Evolutionary conservation across 768 basidiomycete species (phyloP), one percentile per base, ranked within the genome.

Genomic region (Tephrocybe sp.): DNA sequence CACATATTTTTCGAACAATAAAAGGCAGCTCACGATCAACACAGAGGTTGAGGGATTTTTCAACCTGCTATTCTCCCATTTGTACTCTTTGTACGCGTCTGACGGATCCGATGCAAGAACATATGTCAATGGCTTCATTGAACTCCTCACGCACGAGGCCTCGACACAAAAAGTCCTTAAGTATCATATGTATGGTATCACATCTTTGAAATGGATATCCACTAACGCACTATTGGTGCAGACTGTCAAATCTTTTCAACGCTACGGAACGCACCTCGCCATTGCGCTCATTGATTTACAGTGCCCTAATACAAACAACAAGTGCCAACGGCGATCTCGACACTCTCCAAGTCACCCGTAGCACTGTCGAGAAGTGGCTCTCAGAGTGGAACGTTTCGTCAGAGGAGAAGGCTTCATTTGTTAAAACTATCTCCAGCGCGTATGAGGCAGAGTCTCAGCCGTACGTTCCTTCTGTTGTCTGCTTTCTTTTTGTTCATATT

Each of bases 1-100:
- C 43, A 22, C 26, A 49, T 17, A 35, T 48, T 46, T 20, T 14
- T 42, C 13, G 36, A 47, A 2, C 35, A 8, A 41, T 26, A 16
- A 41, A 38, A 47, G 45, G 40, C 26, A n/a, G 22, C 45, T 11
- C 13, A 39, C 19, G 32, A 19, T 42, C 13, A 26, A 30, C 17
- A 19, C 64, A 89, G 87, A 93, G 70, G 83, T 84, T 55, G 89
- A 92, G 70, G 91, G 91, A 16, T 92, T 92, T 67, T 92, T 91
- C 76, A 92, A 92, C 67, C 76, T 92, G 31, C 64, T 92, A 38
- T 86, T 80, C 60, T 79, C 89, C 2, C 88, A 92, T 69, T 62
- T 91, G 34, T 77, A 88, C 56, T 67, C 77, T 9, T 69, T 88
- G 20, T 85, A 80, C 68, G 67, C 80, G 6, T 53, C 69, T 41